Evolutionary conservation across 331 rosid species (phyloP).

Genomic region (Stylosanthes scabra): DNA sequence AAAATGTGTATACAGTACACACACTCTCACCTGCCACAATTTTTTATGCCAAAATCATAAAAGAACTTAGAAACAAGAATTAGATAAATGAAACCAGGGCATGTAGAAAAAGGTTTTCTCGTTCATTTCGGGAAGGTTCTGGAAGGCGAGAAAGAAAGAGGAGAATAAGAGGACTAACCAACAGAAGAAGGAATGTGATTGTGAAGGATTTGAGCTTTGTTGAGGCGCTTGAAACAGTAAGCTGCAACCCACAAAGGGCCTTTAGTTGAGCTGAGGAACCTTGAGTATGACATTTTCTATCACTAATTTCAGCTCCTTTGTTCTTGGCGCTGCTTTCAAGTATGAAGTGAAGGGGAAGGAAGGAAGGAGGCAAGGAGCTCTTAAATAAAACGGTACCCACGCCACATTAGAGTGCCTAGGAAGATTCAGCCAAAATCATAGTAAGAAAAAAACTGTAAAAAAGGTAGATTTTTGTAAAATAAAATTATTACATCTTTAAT

Average conservation of each 20-base stretch:
- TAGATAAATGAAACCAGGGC: slow-evolving; percentile 3
- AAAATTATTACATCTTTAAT: too few species aligned
- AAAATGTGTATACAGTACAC: background rate
- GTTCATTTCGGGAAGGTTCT: background rate
- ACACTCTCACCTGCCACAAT: slow-evolving; percentile 8
- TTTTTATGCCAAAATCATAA: background rate
- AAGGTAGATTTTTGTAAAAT: too few species aligned
- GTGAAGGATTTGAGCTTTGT: slow-evolving; percentile 62
- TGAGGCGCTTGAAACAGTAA: slow-evolving; percentile 67
- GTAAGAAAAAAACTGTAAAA: too few species aligned
- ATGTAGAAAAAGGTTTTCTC: background rate
- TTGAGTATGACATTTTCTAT: slow-evolving; percentile 53
- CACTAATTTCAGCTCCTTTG: background rate
- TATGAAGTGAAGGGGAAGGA: background rate
- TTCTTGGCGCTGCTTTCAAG: background rate
- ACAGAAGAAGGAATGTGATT: slow-evolving; percentile 69
- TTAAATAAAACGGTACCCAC: background rate
- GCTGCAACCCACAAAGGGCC: slow-evolving; percentile 84
- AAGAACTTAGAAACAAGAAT: background rate
- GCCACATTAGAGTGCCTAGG: background rate
- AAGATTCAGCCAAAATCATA: background rate
- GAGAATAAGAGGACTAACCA: slow-evolving; percentile 52
- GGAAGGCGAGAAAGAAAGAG: background rate
- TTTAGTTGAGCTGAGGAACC: slow-evolving; percentile 46
- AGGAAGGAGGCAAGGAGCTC: background rate